phyloP scores from a whole-genome alignment of 73 alveolate genomes.

The Stentor roeselii region DNA sequence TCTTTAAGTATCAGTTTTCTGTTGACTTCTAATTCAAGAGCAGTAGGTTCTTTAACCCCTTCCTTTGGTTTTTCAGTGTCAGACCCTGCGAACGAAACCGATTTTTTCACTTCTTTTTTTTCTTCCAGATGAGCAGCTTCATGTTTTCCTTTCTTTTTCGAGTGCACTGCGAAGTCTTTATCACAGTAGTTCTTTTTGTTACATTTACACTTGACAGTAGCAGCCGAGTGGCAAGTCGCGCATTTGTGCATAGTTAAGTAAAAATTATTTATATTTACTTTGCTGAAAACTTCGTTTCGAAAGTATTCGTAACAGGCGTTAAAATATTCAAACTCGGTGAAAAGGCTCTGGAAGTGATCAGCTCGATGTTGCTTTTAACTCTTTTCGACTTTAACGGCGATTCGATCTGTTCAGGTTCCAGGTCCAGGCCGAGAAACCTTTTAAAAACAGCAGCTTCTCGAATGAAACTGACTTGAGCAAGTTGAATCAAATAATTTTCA shows the following conservation, averaged over 20 bases:
- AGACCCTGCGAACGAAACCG: slow-evolving; percentile 12
- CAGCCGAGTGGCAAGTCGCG: background rate
- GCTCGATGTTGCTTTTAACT: background rate
- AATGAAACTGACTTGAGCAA: background rate
- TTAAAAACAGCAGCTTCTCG: background rate
- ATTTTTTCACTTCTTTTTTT: background rate
- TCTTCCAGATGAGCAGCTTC: background rate
- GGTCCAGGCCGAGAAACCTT: slow-evolving; percentile 24
- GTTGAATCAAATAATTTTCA: background rate
- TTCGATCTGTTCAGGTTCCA: background rate
- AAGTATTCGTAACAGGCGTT: too few species aligned
- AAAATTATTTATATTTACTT: too few species aligned
- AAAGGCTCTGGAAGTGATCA: background rate
- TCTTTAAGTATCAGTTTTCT: background rate
- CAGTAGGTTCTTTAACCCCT: background rate
- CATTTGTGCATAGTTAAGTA: background rate
- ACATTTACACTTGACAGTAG: background rate
- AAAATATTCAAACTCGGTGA: background rate
- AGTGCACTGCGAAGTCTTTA: background rate
- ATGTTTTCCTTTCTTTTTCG: background rate
- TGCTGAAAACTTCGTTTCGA: too few species aligned
- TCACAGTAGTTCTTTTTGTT: background rate
- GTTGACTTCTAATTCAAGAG: background rate
- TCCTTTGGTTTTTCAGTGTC: background rate
- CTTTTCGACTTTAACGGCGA: background rate